Base-by-base conservation (phyloP, 1,284 basidiomycete species). In the Trichosporon faecale region DNA sequence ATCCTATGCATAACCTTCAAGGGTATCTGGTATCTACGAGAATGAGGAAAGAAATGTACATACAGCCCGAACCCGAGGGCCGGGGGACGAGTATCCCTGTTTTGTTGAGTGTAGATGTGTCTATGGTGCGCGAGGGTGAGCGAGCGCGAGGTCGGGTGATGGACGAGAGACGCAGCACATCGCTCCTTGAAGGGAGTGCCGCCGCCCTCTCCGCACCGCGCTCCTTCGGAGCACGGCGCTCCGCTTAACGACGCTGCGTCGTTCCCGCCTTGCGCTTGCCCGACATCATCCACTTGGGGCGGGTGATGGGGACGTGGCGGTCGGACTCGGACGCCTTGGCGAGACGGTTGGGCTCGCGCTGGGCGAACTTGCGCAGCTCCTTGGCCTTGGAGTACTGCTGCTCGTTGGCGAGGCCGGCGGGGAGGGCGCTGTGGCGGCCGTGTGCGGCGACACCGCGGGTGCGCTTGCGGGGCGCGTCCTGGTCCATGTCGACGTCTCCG, bases 241-340 rank as follows among this genome's bases (percentile, higher is more conserved):
- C 31, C 52, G 25, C 66, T 68, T 82, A 95, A 83, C 93, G 88
- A 79, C 92, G 88, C 79, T 90, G 86, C 55, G 92, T 94, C 86
- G 93, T 95, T 76, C 93, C 93, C 63, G 85, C 89, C 83, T 93
- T 93, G 76, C 94, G 89, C 85, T 96, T 95, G 55, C 94, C 94
- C 69, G 93, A 85, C 82, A 91, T 93, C 78, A 96, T 79, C 80
- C 79, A 82, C 71, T 84, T 84, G 31, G 85, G 85, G 72, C 82
- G 80, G 25, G 84, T 84, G 69, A 80, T 79, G 25, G 77, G 73
- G 11, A 80, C 76, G 74, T 81, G 82, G 67, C 93, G 89, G 85
- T 98, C 95, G 69, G 88, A 87, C 86, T 98, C 95, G 73, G 92
- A 92, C 57, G 94, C 94, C 80, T 91, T 93, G 29, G 94, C 95